Evolutionary conservation across 2,329 filamentous ascomycete genomes (phyloP).

Genomic region (Mycocentrospora acerina): DNA sequence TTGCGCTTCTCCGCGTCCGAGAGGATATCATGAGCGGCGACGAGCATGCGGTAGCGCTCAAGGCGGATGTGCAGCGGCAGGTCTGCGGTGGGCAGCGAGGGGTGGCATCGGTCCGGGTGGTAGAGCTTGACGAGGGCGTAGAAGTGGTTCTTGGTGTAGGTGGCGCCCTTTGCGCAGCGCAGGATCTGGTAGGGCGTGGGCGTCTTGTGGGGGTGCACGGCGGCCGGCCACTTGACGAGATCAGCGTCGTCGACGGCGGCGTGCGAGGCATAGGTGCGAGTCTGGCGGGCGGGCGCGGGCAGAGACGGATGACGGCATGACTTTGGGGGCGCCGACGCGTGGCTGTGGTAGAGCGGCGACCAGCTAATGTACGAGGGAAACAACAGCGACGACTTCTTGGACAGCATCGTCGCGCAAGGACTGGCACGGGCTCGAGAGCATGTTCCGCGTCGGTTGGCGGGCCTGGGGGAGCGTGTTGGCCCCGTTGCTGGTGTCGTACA

Average conservation of each 20-base stretch:
- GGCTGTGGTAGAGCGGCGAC: constrained; percentile 15
- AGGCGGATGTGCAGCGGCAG: constrained; percentile 64
- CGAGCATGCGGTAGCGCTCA: constrained; percentile 87
- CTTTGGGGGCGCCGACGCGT: constrained; percentile 26
- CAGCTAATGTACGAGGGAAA: constrained; percentile 22
- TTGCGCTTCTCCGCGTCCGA: constrained; percentile 76
- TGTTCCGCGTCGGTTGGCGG: constrained; percentile 14
- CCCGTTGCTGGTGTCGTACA: background rate
- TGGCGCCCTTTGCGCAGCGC: constrained; percentile 58
- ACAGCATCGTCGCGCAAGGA: constrained; percentile 39
- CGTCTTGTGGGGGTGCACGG: constrained; percentile 39
- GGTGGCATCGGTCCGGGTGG: constrained; percentile 72
- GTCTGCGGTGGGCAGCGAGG: constrained; percentile 42
- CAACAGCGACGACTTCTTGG: constrained; percentile 26
- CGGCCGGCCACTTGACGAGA: constrained; percentile 35
- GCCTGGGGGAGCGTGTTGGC: constrained; percentile 7
- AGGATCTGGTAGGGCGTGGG: constrained; percentile 94
- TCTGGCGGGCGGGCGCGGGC: constrained; percentile 18
- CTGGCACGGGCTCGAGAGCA: constrained; percentile 20
- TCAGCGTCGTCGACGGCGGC: constrained; percentile 20
- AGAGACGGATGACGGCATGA: constrained; percentile 46
- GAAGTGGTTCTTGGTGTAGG: constrained; percentile 82
- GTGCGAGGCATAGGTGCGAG: constrained; percentile 33
- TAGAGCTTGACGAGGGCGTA: constrained; percentile 94
- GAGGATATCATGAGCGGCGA: constrained; percentile 85